phyloP scores from a whole-genome alignment of 768 basidiomycete species.

The Amanita fuliginea region DNA sequence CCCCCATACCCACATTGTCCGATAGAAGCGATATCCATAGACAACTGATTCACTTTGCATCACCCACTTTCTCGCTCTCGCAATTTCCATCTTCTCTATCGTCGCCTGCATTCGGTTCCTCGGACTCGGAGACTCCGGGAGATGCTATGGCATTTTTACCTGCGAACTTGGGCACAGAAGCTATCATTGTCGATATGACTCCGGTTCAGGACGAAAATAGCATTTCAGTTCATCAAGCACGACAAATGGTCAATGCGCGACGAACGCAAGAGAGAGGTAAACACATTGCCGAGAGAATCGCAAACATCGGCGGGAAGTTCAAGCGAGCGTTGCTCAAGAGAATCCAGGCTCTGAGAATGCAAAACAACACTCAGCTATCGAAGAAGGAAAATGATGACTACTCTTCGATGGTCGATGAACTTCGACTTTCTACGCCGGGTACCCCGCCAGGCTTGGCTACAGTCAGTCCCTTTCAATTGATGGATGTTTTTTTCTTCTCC shows the following conservation, averaged over 20 bases:
- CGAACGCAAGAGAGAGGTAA: not conserved
- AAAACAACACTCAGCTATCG: not conserved
- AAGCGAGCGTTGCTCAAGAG: conserved; percentile 16
- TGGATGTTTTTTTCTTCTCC: not conserved
- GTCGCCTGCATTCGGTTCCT: not conserved
- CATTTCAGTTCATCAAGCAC: conserved; percentile 1
- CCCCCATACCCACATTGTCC: not conserved
- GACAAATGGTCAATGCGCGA: not conserved
- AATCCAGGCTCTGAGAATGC: not conserved
- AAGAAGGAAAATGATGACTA: not conserved
- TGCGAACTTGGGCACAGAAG: not conserved
- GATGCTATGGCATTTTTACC: not conserved
- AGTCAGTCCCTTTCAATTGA: conserved; percentile 9
- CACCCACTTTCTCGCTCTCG: not conserved
- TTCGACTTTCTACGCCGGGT: not conserved
- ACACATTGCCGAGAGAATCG: conserved; percentile 14
- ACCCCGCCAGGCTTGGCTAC: conserved; percentile 16
- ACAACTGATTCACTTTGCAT: not conserved
- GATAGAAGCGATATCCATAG: not conserved
- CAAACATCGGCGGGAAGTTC: conserved; percentile 17
- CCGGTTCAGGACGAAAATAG: not conserved
- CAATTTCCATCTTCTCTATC: conserved; percentile 1
- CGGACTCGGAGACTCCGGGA: not conserved
- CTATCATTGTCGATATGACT: conserved; percentile 1
- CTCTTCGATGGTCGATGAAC: not conserved